Evolutionary conservation across 352 stramenopile species (phyloP).

Genomic region (Phytophthora vignae): DNA sequence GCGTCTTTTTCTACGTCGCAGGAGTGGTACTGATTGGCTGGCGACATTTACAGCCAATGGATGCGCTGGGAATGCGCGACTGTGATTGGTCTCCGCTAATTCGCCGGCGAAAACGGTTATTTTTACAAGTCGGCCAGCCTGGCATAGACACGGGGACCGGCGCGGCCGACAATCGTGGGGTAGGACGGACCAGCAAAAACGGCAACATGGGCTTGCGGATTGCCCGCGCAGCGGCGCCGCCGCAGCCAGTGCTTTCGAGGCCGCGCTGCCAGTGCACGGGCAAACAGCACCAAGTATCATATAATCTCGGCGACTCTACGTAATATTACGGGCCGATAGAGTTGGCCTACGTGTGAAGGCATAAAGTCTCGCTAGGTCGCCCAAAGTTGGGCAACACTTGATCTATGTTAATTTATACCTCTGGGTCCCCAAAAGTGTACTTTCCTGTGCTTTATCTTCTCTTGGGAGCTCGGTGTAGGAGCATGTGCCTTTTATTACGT

Average conservation of each 20-base stretch:
- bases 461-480: no score
- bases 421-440: no score
- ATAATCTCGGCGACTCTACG: no score
- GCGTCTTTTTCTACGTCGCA: slow-evolving; percentile 14
- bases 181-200: slow-evolving; percentile 12
- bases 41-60: slow-evolving; percentile 20
- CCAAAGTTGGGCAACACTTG: no score
- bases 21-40: slow-evolving; percentile 11
- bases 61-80: background rate
- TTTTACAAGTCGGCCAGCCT: slow-evolving; percentile 18
- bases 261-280: background rate
- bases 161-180: slow-evolving; percentile 24
- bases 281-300: background rate
- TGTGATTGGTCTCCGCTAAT: slow-evolving; percentile 18
- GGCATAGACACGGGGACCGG: slow-evolving; percentile 14
- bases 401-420: no score
- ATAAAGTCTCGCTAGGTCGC: no score
- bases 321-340: no score
- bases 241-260: background rate
- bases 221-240: background rate
- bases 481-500: no score
- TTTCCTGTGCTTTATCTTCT: no score
- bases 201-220: background rate
- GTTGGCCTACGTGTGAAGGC: no score
- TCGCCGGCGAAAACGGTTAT: slow-evolving; percentile 13